phyloP scores from a whole-genome alignment of 1,284 basidiomycete species.

The Puccinia novopanici region DNA sequence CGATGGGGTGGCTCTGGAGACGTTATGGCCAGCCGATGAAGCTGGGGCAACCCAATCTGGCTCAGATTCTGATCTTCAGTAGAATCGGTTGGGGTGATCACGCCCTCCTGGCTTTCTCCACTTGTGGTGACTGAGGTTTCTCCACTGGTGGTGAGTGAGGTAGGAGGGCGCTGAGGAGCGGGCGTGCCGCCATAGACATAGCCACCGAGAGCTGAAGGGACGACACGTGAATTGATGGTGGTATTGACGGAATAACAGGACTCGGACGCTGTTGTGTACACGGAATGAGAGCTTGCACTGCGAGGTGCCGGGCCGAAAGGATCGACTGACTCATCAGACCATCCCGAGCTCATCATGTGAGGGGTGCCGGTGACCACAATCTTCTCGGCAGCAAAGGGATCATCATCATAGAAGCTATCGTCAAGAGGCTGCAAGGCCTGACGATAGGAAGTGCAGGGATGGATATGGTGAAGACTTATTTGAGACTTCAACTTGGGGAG shows the following conservation, averaged over 20 bases:
- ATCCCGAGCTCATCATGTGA: neutral
- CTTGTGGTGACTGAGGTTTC: no score
- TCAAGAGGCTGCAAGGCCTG: neutral
- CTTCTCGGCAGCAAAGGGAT: conserved; percentile 32
- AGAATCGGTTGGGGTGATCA: neutral
- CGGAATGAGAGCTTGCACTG: conserved; percentile 5
- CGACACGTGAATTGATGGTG: neutral
- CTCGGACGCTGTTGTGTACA: conserved; percentile 24
- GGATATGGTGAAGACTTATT: conserved; percentile 8
- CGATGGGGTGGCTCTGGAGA: neutral
- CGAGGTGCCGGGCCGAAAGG: conserved; percentile 4
- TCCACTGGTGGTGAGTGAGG: conserved; percentile 5
- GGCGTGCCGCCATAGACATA: neutral
- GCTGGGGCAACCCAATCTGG: neutral
- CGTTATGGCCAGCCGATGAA: conserved; percentile 6
- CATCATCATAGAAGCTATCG: conserved; percentile 25
- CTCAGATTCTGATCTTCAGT: neutral
- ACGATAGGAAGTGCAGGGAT: conserved; percentile 28
- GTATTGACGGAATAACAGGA: conserved; percentile 40
- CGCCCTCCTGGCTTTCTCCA: conserved; percentile 20
- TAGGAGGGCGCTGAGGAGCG: neutral
- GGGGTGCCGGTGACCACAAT: conserved; percentile 16
- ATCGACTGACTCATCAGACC: conserved; percentile 28
- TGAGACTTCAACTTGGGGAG: neutral
- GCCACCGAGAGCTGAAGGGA: neutral